A percentile compares a stretch with the other conserved stretches of the same genome.
Conservation (phyloP, 139 green algal species). For the Tetraselmis chui region DNA sequence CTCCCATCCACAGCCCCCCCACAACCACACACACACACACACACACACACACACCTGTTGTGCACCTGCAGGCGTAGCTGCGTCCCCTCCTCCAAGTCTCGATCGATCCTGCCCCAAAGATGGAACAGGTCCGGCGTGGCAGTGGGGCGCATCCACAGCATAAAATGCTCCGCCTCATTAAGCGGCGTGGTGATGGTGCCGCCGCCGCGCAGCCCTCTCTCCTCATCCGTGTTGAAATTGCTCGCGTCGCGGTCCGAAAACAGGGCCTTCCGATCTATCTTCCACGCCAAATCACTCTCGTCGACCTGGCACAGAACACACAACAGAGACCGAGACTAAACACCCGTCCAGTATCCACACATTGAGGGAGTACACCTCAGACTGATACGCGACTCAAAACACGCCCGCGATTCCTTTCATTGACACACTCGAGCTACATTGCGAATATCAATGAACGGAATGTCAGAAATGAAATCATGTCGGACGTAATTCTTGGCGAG, state of each 20-base stretch:
- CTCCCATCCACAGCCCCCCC: no score
- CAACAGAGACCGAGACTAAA: no score
- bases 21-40: no score
- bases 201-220: conserved; percentile 42
- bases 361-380: no score
- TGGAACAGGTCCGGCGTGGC: conserved; percentile 58
- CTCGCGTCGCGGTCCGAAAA: conserved; percentile 48
- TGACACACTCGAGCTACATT: no score
- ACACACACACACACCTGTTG: no score
- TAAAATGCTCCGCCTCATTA: conserved; percentile 79
- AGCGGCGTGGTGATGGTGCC: conserved; percentile 37
- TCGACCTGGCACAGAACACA: conserved; percentile 42
- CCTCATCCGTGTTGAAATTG: conserved; percentile 61
- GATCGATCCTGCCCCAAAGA: conserved; percentile 59
- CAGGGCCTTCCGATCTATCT: conserved; percentile 46
- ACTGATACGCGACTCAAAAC: no score
- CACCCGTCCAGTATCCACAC: no score
- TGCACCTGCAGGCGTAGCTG: neutral
- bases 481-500: no score
- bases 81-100: conserved; percentile 33
- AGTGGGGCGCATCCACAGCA: conserved; percentile 91
- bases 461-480: no score
- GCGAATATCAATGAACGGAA: no score
- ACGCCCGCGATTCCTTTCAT: no score
- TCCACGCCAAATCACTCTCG: conserved; percentile 60